Conservation (phyloP, 257 asterid genomes). For the Echium plantagineum region DNA sequence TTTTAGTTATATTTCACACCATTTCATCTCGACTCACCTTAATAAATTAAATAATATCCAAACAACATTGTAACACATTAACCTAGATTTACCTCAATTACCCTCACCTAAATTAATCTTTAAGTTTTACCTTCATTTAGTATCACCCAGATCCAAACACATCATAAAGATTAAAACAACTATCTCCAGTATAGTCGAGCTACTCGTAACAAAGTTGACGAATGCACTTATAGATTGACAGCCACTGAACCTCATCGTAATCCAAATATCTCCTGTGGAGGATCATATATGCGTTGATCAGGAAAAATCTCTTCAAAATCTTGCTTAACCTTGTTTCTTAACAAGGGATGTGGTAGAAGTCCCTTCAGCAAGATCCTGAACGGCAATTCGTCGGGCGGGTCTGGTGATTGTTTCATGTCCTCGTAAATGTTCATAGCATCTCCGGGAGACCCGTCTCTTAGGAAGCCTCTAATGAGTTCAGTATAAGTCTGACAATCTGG, state of each 20-base stretch:
- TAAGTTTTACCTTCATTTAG: too few species aligned
- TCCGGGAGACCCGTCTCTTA: constrained; percentile 87
- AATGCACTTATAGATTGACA: neutral
- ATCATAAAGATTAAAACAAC: too few species aligned
- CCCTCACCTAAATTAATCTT: too few species aligned
- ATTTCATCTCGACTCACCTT: too few species aligned
- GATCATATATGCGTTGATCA: constrained; percentile 77
- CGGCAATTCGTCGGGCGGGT: constrained; percentile 82
- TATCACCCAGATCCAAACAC: too few species aligned
- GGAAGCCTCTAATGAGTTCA: constrained; percentile 91
- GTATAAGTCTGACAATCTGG: constrained; percentile 88
- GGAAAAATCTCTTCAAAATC: constrained; percentile 92
- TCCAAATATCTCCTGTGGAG: constrained; percentile 95
- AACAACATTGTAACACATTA: too few species aligned
- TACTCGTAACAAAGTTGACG: neutral
- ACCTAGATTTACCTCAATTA: too few species aligned
- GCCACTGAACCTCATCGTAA: constrained; percentile 34
- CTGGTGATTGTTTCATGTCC: constrained; percentile 90
- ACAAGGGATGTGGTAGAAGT: constrained; percentile 84
- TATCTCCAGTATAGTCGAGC: too few species aligned
- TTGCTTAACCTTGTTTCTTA: constrained; percentile 88
- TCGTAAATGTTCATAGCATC: constrained; percentile 95
- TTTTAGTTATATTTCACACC: too few species aligned
- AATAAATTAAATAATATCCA: too few species aligned
- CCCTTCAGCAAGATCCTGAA: constrained; percentile 86